Evolutionary conservation across 768 basidiomycete species (phyloP), one percentile per base, ranked within the genome.

Genomic region (Clitopilus passeckerianus): DNA sequence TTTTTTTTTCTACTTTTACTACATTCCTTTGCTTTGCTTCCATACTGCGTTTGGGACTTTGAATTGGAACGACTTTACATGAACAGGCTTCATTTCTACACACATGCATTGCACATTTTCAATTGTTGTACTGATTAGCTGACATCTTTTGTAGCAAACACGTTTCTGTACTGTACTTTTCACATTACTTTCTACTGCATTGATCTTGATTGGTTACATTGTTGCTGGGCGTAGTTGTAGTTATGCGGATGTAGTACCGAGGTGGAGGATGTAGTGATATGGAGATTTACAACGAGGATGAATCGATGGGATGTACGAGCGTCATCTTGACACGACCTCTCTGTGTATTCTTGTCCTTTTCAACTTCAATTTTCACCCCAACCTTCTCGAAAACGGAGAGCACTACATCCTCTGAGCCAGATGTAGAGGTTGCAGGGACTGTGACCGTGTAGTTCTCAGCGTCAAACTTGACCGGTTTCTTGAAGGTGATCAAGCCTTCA

Each of bases 371-470:
- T 64, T 85, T 82, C n/a, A 98, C 95, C 30, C 73, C 80, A 52
- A 98, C 92, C 73, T 95, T 94, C 76, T 97, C 95, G 68, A 99
- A 98, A 22, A 98, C 93, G 0, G 92, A 83, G 50, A 98, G 86
- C 14, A 79, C 80, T 9, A 86, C 83, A 27, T 80, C 78, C 9
- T 73, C 68, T 14, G 27, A 30, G 3, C 65, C 63, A 22, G 59
- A 71, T 18, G 65, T 64, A 30, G 27, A 30, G 3, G 27, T 30
- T 30, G 27, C 27, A 0, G 90, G 89, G 4, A 98, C 77, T 0
- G 85, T 83, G 56, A 98, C 84, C 1, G 84, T 85, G 69, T 96
- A 98, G 64, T 89, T 89, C 35, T 98, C 96, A 16, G 93, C 85
- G 65, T 99, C 94, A 67, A 95, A 98, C 56, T 87, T 82, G 57